Evolutionary conservation across 2,329 filamentous ascomycete genomes (phyloP), one percentile per base, ranked within the genome.

Genomic region (Aspergillus melleus): DNA sequence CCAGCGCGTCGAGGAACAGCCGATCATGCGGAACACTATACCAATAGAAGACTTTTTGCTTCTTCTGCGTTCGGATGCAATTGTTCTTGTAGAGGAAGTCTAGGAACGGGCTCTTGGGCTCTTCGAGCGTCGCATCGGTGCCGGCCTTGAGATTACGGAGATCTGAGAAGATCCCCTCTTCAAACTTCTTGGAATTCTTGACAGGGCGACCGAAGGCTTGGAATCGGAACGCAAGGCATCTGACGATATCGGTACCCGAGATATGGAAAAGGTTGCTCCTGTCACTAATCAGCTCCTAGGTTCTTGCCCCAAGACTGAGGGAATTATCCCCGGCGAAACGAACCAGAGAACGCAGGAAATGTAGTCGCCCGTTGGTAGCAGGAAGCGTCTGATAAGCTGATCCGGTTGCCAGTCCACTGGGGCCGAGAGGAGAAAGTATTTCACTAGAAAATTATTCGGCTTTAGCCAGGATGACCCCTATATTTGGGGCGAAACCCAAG

Each of bases 11-110:
- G 68, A 99, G 88, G 80, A 99, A 99, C 54, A 99, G 87, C 57
- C 95, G 88, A 79, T 99, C 95, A 77, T 99, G 95, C 1, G 95
- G 95, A 52, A 99, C 95, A 81, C 93, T 97, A 81, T 98, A 99
- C 95, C 95, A 99, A 82, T 98, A 99, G 74, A 99, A 99, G 66
- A 99, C 95, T 84, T 99, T 99, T 76, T 99, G 95, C 85, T 99
- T 99, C 88, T 99, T 99, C 79, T 99, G 95, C 42, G 95, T 99
- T 69, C 95, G 89, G 70, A 99, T 99, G 85, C 95, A 99, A 83
- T 99, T 99, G 86, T 99, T 99, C 86, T 99, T 99, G 87, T 99
- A 99, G 49, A 99, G 84, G 77, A 98, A 99, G 79, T 99, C 95
- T 63, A 99, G 86, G 80, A 99, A 99, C 1, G 91, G 89, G 80